A percentile compares a stretch with the other conserved stretches of the same genome.
These are phyloP conservation scores for Hevea brasiliensis DNA, from an alignment of 345 rosid species.

Conservation along the genomic window DNA sequence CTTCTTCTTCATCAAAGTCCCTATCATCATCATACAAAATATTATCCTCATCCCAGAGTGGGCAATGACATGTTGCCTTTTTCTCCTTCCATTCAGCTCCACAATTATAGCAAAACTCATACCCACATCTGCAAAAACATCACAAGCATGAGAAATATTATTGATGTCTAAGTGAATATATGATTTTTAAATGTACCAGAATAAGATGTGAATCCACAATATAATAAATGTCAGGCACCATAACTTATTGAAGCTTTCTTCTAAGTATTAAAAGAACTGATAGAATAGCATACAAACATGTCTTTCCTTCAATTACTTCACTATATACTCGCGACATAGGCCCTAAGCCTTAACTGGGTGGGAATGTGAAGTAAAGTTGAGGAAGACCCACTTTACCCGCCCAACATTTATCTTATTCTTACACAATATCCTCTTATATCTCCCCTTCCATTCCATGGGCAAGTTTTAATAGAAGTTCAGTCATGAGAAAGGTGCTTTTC, in stretches of 20 bases:
- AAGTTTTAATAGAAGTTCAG: too few species aligned
- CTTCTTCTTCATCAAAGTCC: conserved; percentile 14
- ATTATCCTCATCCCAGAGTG: conserved; percentile 52
- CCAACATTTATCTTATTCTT: too few species aligned
- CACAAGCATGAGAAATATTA: neutral
- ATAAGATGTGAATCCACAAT: neutral
- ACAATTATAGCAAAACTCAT: conserved; percentile 68
- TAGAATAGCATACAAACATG: neutral
- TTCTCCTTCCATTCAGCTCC: conserved; percentile 64
- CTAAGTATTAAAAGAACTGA: too few species aligned
- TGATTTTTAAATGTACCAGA: neutral
- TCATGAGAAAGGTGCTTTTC: too few species aligned
- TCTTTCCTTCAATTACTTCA: neutral
- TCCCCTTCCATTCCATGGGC: too few species aligned
- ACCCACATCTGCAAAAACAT: conserved; percentile 46
- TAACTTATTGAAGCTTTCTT: neutral
- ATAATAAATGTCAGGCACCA: neutral
- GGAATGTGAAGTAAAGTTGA: neutral
- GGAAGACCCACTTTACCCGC: neutral
- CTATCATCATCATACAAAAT: conserved; percentile 8
- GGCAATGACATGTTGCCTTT: conserved; percentile 56
- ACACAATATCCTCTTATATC: too few species aligned
- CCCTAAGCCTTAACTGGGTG: neutral
- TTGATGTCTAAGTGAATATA: neutral
- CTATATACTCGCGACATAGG: neutral